Evolutionary conservation across 139 green algal species (phyloP), one percentile per base, ranked within the genome.

Genomic region (Raphidocelis subcapitata): DNA sequence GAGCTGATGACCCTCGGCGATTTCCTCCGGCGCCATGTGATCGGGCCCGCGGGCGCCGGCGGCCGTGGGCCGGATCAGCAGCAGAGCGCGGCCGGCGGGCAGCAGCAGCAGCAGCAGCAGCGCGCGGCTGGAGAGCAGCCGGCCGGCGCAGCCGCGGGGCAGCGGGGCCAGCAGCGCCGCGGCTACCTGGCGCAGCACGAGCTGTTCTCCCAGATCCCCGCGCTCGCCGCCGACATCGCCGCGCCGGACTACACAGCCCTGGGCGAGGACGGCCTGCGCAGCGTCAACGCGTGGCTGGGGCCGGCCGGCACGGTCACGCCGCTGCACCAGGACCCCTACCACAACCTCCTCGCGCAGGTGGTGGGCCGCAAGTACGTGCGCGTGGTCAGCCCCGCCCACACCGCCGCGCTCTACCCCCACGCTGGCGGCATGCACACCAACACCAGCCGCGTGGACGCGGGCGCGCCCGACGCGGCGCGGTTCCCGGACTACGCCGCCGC

Each of bases 321-420:
- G 0, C 69, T 97, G 72, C 94, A 98, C 82, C 84, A 86, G 15
- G 94, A 98, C 81, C 92, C 93, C 0, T 78, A 92, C 65, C 85
- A 96, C 67, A 98, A 98, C 85, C 79, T 98, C 46, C 84, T 98
- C 36, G 86, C 84, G 57, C 85, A 93, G 81, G 91, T 93, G 46
- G 90, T 97, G 14, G 94, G 94, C 4, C 60, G 64, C 69, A 98
- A 98, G 87, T 98, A 98, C 75, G 83, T 98, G 20, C 87, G 94
- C 5, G 75, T 98, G 54, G 98, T 97, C 80, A 10, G 68, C 3
- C 89, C 92, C 0, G 24, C 44, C 1, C 32, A 79, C 15, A 85
- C 82, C 15, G 0, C 41, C 1, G 5, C 31, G 3, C 56, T 98
- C 74, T 90, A 92, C 70, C 86, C 93, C 0, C 76, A 76, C 36